A percentile compares a stretch with the other conserved stretches of the same genome.
Conservation (phyloP, 2,329 filamentous ascomycete species). For the Tympanopsis confertula region DNA sequence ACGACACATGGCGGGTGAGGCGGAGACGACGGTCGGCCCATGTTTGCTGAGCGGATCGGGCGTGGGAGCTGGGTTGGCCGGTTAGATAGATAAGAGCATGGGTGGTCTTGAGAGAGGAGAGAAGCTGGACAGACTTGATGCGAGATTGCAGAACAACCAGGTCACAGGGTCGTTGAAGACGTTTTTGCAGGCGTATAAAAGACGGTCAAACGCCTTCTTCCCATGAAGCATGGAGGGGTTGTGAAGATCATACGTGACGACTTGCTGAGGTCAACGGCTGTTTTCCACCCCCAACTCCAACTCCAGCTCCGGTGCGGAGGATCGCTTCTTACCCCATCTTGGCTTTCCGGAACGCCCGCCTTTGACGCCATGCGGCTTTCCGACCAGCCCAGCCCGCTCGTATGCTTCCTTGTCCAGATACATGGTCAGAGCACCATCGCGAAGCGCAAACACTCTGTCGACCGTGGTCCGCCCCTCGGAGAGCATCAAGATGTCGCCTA, state of each 20-base stretch:
- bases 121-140: too few species aligned
- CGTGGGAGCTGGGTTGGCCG: constrained; percentile 26
- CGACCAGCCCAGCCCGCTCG: constrained; percentile 70
- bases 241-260: constrained; percentile 66
- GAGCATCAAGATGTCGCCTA: constrained; percentile 72
- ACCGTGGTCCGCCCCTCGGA: constrained; percentile 63
- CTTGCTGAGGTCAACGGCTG: constrained; percentile 27
- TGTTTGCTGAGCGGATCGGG: constrained; percentile 36
- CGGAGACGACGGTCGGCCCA: constrained; percentile 28
- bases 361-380: constrained; percentile 51
- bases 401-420: constrained; percentile 73
- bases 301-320: background rate
- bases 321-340: constrained; percentile 52
- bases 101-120: constrained; percentile 1
- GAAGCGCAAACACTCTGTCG: constrained; percentile 63
- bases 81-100: constrained; percentile 5
- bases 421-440: constrained; percentile 60
- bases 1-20: constrained; percentile 16
- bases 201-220: constrained; percentile 70
- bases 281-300: background rate
- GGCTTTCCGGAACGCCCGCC: constrained; percentile 49
- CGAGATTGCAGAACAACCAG: constrained; percentile 69
- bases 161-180: constrained; percentile 55
- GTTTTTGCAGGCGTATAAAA: constrained; percentile 69
- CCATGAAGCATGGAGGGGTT: constrained; percentile 68